A percentile compares a stretch with the other conserved stretches of the same genome.
These are phyloP conservation scores for Solanum chiquidenum DNA, from an alignment of 257 asterid genomes.

Conservation along the genomic window DNA sequence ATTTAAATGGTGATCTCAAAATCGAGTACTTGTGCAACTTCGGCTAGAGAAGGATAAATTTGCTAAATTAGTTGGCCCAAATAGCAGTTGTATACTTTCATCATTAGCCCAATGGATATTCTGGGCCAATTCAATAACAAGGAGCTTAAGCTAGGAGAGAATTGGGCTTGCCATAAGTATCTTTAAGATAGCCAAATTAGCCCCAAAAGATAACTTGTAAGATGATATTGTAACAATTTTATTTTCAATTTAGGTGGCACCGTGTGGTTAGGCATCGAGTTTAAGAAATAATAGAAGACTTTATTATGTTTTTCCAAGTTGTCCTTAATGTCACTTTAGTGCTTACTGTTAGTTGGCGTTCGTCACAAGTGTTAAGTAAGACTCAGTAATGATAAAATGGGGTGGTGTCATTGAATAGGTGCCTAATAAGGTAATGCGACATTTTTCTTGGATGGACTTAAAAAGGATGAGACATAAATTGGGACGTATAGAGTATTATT, in stretches of 20 bases:
- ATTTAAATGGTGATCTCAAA: not conserved
- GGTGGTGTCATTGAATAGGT: too few species aligned
- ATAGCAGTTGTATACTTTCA: not conserved
- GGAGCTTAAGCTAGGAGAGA: not conserved
- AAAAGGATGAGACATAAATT: not conserved
- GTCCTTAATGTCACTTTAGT: too few species aligned
- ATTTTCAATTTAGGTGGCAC: too few species aligned
- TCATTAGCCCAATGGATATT: not conserved
- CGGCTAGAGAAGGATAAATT: not conserved
- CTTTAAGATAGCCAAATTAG: not conserved
- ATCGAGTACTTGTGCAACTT: not conserved
- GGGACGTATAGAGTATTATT: too few species aligned
- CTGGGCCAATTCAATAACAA: not conserved
- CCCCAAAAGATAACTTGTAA: not conserved
- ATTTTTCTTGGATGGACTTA: too few species aligned
- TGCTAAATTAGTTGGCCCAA: not conserved
- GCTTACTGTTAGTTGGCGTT: too few species aligned
- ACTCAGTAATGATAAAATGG: too few species aligned
- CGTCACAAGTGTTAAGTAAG: too few species aligned
- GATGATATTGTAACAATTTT: too few species aligned
- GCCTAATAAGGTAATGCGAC: not conserved
- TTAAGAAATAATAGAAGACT: too few species aligned
- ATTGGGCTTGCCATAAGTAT: not conserved
- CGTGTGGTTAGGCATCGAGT: too few species aligned
- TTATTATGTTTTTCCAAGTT: too few species aligned